These are phyloP conservation scores for Microcyclospora tardicrescens DNA, from an alignment of 2,329 filamentous ascomycete species.

Conservation along the genomic window DNA sequence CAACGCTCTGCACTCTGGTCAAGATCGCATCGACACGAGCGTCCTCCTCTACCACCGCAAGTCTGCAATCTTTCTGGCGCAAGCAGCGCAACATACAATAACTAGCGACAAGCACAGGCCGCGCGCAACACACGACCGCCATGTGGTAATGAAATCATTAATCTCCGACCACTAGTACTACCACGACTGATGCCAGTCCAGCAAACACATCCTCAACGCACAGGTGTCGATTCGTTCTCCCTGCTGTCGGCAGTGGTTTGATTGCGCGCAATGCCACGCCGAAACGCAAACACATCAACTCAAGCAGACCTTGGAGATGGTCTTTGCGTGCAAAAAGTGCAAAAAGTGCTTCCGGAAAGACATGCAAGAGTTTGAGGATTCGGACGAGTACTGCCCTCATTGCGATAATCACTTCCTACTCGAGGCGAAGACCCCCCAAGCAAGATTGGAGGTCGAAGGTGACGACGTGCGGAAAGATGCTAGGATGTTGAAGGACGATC, in stretches of 20 bases:
- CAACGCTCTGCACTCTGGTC: no score
- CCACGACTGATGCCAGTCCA: constrained; percentile 24
- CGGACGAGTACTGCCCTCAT: constrained; percentile 96
- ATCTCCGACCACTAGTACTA: not conserved
- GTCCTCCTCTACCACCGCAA: no score
- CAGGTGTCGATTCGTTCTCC: constrained; percentile 92
- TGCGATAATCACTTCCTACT: constrained; percentile 98
- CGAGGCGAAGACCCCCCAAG: constrained; percentile 73
- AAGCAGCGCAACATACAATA: no score
- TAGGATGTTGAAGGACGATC: constrained; percentile 84
- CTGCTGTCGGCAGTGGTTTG: constrained; percentile 98
- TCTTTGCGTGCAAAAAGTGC: constrained; percentile 97
- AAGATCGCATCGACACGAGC: no score
- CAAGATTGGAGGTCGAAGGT: constrained; percentile 74
- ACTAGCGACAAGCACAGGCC: no score
- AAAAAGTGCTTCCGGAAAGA: constrained; percentile 97
- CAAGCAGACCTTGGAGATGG: constrained; percentile 66
- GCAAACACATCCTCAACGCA: constrained; percentile 96
- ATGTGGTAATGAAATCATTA: not conserved
- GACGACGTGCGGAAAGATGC: constrained; percentile 78
- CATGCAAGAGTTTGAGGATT: constrained; percentile 80
- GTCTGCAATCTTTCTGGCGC: no score
- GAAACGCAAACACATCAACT: constrained; percentile 68
- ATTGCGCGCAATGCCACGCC: constrained; percentile 87
- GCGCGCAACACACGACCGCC: not conserved